Base-by-base conservation (phyloP, 345 rosid species). In the Barbarea vulgaris region DNA sequence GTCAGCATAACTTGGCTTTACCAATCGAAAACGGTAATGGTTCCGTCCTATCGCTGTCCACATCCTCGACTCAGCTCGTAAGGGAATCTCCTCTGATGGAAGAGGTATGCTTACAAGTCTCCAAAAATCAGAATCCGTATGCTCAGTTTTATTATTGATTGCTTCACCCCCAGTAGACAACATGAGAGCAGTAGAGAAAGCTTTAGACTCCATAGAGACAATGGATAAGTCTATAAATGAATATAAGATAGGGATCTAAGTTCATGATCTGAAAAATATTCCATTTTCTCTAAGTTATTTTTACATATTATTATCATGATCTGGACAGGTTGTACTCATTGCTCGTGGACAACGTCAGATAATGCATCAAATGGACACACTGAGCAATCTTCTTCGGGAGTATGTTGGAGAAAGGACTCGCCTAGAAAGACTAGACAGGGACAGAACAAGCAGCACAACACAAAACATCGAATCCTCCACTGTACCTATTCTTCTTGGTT, bases 301-400 rank as follows among this genome's bases (percentile, higher is more conserved):
- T 52, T 12, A 3, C 3, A n/a, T 72, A 28, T 30, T 21, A 34
- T 17, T 1, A 33, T 61, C 48, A 39, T n/a, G n/a, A n/a, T 15
- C 37, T 15, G 28, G 58, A 63, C 90, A 95, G 99, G 82, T 90
- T 44, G 15, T 84, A 73, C 73, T 82, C 28, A 75, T 92, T 55
- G 88, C 83, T 9, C 82, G 97, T 50, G 88, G 90, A 21, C 99
- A 95, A 55, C 95, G 97, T 24, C 98, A 95, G 80, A 81, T 92
- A 28, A 88, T 90, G 86, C 98, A 85, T 63, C 99, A 95, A 36
- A 68, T 95, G 64, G 96, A 88, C 83, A 90, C 81, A 56, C 81
- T 95, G 64, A 85, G 91, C 81, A 92, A 84, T 85, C 83, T 88
- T 63, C 65, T 90, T 60, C 93, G 87, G 15, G 96, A 92, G 71